Base-by-base conservation (phyloP, 2,329 filamentous ascomycete species). In the Aspergillus piperis region DNA sequence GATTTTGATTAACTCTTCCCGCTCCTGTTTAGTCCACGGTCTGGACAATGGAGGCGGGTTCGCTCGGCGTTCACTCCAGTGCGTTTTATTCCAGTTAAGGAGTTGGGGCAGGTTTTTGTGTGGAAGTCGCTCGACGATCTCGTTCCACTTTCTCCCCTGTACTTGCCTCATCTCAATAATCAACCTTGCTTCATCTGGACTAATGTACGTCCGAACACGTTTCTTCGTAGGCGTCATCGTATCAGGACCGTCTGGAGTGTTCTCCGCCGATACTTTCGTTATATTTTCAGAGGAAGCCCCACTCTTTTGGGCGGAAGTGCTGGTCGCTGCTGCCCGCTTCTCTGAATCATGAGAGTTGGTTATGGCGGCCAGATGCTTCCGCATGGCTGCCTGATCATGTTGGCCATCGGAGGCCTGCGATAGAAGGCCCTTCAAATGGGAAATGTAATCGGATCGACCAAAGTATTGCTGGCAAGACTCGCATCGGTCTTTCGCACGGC, bases 181-280 rank as follows among this genome's bases (percentile, higher is more conserved):
- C 19, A 71, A 49, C 54, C 65, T 73, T 30, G 66, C 69, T 55
- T 76, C 73, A 23, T 75, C 71, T 11, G 70, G 73, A n/a, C 69
- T 69, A 2, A 75, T 66, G 41, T 8, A 36, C 48, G 56, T 62
- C 53, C 63, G 57, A 41, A 49, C 21, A 39, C 54, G 55, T 61
- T 64, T 55, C 47, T 63, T 68, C 52, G 60, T 64, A 39, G 68
- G 66, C 8, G 68, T 67, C 13, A 60, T 52, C 15, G 62, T 52
- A 27, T 62, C 57, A 21, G 23, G 5, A 32, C 36, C 27, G 23
- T 6, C 44, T 60, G 47, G n/a, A 32, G 27, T 13, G 47, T 47
- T 27, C 32, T 54, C 42, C 8, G 23, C 25, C 25, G 42, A 42
- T 2, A 51, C 47, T 10, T 27, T 56, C 13, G 54, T 42, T 49